Evolutionary conservation across 176 grass and related monocot genomes (phyloP), one percentile per base, ranked within the genome.

Genomic region (Avena sativa): DNA sequence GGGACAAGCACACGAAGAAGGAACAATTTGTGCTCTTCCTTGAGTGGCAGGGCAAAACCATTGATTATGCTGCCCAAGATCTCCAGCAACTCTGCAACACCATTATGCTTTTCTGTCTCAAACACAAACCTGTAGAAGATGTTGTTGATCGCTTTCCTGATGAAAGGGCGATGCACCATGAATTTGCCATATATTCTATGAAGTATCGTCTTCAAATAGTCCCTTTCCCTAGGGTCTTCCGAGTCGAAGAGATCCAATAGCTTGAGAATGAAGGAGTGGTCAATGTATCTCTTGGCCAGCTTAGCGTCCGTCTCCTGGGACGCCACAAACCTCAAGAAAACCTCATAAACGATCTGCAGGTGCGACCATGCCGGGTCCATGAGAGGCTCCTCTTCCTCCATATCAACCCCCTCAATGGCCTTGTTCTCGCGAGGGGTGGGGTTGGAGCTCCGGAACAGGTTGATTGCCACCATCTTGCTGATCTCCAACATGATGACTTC

Each of bases 151-250:
- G 92, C 85, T 92, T 98, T 95, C 72, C 96, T 90, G 87, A 98
- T 92, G 88, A 92, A 95, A n/a, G 96, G 96, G 32, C 96, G 96
- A 74, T 98, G 93, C 43, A 98, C 93, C 96, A 98, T 98, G 81
- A 98, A 98, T 94, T 95, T 98, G 43, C 96, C 96, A 88, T 98
- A 98, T 89, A 98, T 95, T 15, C 96, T 86, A 60, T 98, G 96
- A 19, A 98, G 96, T 87, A 95, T 98, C 0, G 93, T 94, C 91
- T 98, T 98, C 11, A 98, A 64, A 80, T 98, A 98, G 55, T 98
- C 96, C 81, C 96, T 98, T 76, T 98, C 96, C 88, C 96, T 94
- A n/a, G 90, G 90, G 58, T 98, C 96, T 66, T 98, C 96, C 1
- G 96, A 98, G 74, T 98, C 96, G 85, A 98, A 98, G 82, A 98